A percentile compares a stretch with the other conserved stretches of the same genome.
Evolutionary conservation across 2,329 filamentous ascomycete species (phyloP).

Genomic region (Phialophora expanda): DNA sequence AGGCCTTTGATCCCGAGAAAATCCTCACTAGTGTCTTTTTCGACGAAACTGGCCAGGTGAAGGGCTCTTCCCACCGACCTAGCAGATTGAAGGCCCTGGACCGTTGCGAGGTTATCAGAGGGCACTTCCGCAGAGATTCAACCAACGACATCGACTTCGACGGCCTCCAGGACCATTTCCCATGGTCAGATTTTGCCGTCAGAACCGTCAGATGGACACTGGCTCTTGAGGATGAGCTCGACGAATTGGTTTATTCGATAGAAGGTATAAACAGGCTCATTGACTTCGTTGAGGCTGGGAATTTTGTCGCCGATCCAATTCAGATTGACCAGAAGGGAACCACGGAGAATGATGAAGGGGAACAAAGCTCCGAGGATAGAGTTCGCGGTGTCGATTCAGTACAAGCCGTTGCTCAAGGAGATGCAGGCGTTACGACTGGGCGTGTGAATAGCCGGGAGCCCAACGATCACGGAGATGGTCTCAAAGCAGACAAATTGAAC

Average conservation of each 20-base stretch:
- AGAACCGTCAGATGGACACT: slow-evolving; percentile 53
- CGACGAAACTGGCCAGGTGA: slow-evolving; percentile 33
- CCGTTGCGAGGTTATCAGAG: slow-evolving; percentile 17
- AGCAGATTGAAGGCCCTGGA: slow-evolving; percentile 5
- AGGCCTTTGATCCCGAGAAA: slow-evolving; percentile 48
- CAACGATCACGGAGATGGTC: neutral
- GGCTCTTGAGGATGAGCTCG: slow-evolving; percentile 27
- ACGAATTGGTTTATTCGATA: slow-evolving; percentile 15
- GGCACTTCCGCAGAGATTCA: slow-evolving; percentile 43
- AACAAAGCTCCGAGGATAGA: neutral
- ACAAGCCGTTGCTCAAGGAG: too few relatives aligned
- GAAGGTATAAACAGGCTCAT: slow-evolving; percentile 30
- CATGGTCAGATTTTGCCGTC: slow-evolving; percentile 57
- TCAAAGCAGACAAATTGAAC: neutral
- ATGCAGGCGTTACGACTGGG: too few relatives aligned
- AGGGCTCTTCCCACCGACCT: neutral
- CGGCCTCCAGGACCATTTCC: slow-evolving; percentile 52
- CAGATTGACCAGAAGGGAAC: neutral
- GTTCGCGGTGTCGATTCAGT: neutral
- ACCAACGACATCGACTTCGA: slow-evolving; percentile 51
- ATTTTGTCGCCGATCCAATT: slow-evolving; percentile 13
- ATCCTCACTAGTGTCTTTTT: slow-evolving; percentile 53
- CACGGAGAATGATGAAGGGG: neutral
- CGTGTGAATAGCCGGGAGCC: neutral
- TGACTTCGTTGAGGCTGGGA: slow-evolving; percentile 13